phyloP scores from a whole-genome alignment of 306 rosid species.

The Sicyos baderoa region DNA sequence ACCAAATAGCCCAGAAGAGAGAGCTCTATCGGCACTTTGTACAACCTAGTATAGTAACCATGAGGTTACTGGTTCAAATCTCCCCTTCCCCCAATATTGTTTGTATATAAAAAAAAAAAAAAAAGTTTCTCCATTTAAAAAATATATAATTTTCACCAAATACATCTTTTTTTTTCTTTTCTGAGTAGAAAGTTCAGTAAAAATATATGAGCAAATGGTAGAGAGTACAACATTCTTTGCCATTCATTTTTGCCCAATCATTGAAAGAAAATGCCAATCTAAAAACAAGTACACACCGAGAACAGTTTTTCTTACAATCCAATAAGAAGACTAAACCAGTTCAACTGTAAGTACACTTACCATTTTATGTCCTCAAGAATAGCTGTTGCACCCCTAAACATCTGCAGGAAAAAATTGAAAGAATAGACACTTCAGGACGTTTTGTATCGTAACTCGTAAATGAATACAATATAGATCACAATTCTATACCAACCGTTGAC shows the following conservation, averaged over 20 bases:
- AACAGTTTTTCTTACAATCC: not conserved
- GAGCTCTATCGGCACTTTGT: no score
- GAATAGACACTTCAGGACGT: conserved; percentile 25
- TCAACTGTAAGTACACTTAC: conserved; percentile 33
- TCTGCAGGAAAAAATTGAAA: conserved; percentile 36
- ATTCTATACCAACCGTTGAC: conserved; percentile 56
- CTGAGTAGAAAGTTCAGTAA: not conserved
- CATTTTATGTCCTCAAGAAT: conserved; percentile 68
- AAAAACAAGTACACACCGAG: not conserved
- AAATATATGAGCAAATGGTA: not conserved
- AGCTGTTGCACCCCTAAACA: conserved; percentile 77
- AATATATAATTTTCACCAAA: conserved; percentile 4
- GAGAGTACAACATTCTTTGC: not conserved
- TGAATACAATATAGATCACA: conserved; percentile 19
- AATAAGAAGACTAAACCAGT: conserved; percentile 15
- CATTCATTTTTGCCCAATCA: not conserved
- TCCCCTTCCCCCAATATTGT: no score
- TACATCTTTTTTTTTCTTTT: not conserved
- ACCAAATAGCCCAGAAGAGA: no score
- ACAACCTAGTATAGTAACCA: no score
- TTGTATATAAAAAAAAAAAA: no score
- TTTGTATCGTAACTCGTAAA: not conserved
- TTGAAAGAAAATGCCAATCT: conserved; percentile 1
- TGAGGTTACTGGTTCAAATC: no score
- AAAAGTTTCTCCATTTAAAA: no score